These are phyloP conservation scores for Torulaspora delbrueckii DNA, from an alignment of 805 yeast genomes.

Conservation along the genomic window DNA sequence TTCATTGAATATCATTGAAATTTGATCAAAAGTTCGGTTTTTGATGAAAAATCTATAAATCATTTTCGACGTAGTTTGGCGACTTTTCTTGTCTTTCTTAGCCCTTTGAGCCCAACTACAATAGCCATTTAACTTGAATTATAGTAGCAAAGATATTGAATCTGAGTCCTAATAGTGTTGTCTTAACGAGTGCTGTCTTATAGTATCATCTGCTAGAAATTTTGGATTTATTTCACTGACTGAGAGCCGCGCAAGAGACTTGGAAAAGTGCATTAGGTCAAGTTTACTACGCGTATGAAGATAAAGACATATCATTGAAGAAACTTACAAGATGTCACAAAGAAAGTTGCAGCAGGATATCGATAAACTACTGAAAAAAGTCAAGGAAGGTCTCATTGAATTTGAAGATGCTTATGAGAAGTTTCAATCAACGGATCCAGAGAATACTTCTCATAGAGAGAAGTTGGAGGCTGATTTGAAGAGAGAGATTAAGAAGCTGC, in stretches of 20 bases:
- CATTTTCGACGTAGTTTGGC: not conserved
- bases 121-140: not conserved
- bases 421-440: constrained; percentile 62
- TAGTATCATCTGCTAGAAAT: not conserved
- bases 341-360: constrained; percentile 62
- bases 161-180: not conserved
- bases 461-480: constrained; percentile 88
- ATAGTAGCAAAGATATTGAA: not conserved
- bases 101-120: not conserved
- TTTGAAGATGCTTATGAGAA: constrained; percentile 86
- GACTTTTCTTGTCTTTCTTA: not conserved
- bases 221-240: not conserved
- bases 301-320: not conserved
- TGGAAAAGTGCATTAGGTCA: not conserved
- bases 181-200: not conserved
- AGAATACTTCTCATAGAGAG: constrained; percentile 80
- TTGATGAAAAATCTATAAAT: not conserved
- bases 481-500: constrained; percentile 91
- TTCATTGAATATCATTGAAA: not conserved
- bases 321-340: constrained; percentile 38
- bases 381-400: constrained; percentile 81
- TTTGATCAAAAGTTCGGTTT: not conserved
- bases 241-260: not conserved
- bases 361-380: constrained; percentile 89
- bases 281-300: not conserved